These are phyloP conservation scores for Globisporangium iwayamae DNA, from an alignment of 352 stramenopile genomes.

Conservation along the genomic window DNA sequence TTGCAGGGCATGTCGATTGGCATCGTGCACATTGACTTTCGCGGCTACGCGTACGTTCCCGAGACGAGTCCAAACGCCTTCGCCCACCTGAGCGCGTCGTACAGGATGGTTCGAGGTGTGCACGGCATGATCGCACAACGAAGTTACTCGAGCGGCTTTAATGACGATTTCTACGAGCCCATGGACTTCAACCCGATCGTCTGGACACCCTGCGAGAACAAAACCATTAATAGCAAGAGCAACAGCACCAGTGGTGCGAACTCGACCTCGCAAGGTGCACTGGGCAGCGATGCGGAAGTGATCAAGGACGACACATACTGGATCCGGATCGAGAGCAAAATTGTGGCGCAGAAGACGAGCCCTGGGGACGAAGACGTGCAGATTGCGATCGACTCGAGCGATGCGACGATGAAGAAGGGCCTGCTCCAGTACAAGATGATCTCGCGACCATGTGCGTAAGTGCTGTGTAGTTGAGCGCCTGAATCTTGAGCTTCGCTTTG, in stretches of 20 bases:
- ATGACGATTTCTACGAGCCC: slow-evolving; percentile 25
- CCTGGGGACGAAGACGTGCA: slow-evolving; percentile 21
- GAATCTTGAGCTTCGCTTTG: no score
- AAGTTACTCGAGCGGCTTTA: slow-evolving; percentile 17
- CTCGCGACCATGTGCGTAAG: slow-evolving; percentile 17
- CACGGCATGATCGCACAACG: slow-evolving; percentile 11
- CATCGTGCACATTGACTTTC: slow-evolving; percentile 32
- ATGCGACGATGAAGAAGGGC: slow-evolving; percentile 21
- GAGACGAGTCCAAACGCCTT: not conserved
- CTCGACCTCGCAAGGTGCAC: not conserved
- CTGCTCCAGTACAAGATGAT: slow-evolving; percentile 27
- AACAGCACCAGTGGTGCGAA: not conserved
- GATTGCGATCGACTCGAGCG: slow-evolving; percentile 30
- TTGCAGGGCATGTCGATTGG: slow-evolving; percentile 32
- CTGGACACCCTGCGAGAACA: slow-evolving; percentile 24
- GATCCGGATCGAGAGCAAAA: slow-evolving; percentile 25
- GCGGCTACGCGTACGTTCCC: slow-evolving; percentile 26
- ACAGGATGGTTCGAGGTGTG: slow-evolving; percentile 11
- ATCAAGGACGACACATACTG: slow-evolving; percentile 15
- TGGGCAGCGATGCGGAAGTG: not conserved
- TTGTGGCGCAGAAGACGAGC: slow-evolving; percentile 19
- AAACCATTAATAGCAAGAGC: not conserved
- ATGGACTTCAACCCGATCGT: slow-evolving; percentile 20
- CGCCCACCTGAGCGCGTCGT: slow-evolving; percentile 19
- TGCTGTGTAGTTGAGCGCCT: no score